Evolutionary conservation across 306 rosid genomes (phyloP), one percentile per base, ranked within the genome.

Genomic region (Acacia crassicarpa): DNA sequence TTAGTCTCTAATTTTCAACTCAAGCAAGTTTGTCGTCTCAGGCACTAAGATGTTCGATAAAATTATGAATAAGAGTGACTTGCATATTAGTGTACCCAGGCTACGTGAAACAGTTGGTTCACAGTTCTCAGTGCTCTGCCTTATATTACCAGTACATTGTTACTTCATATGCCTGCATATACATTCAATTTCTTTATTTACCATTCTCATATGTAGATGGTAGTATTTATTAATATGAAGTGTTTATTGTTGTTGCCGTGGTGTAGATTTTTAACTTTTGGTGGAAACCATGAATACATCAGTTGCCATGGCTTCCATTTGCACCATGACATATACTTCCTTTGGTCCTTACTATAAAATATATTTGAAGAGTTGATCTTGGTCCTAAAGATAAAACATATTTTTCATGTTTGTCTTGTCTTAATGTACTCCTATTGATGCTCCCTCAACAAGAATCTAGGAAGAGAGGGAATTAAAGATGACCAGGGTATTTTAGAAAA

Each of bases 11-110:
- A 62, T 27, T 62, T 27, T 27, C 67, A 25, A 62, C 17, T 27
- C 8, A 5, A 62, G 67, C 38, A 25, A 27, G 38, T 62, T 62
- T 27, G 19, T 62, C 25, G 67, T 12, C 67, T 62, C 9, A 27
- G 20, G 10, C 38, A 62, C 32, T 62, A 13, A 13, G 67, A 12
- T 62, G 67, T 62, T 62, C 5, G 67, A 62, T 14, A 13, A 25
- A 32, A 49, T 49, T 51, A 23, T 63, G 58, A 70, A 45, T 74
- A 63, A 74, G 19, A 51, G 67, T 82, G 78, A 70, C 62, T 76
- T 79, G 63, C 71, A 67, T 22, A 46, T 25, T 51, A 68, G 79
- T 65, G 68, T 75, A 48, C 54, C n/a, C 35, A 9, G 35, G 63
- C 49, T 79, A 32, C 45, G 27, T 69, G 68, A 25, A 54, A 63